phyloP scores from a whole-genome alignment of 768 basidiomycete genomes.

The Boletus rubescentipes region DNA sequence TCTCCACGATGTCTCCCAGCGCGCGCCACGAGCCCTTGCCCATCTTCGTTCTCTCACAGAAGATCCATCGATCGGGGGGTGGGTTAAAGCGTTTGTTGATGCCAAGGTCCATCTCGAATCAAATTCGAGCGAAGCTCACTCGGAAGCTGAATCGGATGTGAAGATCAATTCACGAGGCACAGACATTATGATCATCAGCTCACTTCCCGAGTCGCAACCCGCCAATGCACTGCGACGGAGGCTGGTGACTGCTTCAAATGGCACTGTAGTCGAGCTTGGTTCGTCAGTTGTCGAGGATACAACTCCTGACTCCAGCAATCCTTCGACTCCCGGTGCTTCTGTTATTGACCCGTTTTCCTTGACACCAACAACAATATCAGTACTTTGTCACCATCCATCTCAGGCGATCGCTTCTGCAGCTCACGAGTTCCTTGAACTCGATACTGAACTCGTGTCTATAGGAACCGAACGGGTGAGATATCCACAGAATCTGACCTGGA shows the following conservation, averaged over 20 bases:
- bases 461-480: constrained; percentile 71
- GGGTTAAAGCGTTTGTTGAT: constrained; percentile 56
- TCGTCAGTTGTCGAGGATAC: neutral
- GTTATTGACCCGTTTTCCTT: constrained; percentile 9
- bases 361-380: constrained; percentile 35
- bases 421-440: constrained; percentile 70
- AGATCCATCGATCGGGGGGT: constrained; percentile 53
- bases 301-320: constrained; percentile 1
- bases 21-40: constrained; percentile 43
- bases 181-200: constrained; percentile 44
- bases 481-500: constrained; percentile 81
- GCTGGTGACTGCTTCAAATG: constrained; percentile 38
- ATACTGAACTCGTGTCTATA: constrained; percentile 69
- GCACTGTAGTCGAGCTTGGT: constrained; percentile 4
- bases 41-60: constrained; percentile 48
- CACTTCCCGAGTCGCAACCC: constrained; percentile 53
- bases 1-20: constrained; percentile 54
- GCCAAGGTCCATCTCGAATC: constrained; percentile 43
- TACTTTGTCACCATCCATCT: constrained; percentile 65
- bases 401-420: constrained; percentile 65
- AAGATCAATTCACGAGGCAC: constrained; percentile 45
- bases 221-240: constrained; percentile 58
- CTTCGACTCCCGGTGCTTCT: constrained; percentile 3
- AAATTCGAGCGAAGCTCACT: constrained; percentile 21
- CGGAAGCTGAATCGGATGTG: constrained; percentile 3